Evolutionary conservation across 106 monocot genomes (phyloP).

Genomic region (Narthecium ossifragum): DNA sequence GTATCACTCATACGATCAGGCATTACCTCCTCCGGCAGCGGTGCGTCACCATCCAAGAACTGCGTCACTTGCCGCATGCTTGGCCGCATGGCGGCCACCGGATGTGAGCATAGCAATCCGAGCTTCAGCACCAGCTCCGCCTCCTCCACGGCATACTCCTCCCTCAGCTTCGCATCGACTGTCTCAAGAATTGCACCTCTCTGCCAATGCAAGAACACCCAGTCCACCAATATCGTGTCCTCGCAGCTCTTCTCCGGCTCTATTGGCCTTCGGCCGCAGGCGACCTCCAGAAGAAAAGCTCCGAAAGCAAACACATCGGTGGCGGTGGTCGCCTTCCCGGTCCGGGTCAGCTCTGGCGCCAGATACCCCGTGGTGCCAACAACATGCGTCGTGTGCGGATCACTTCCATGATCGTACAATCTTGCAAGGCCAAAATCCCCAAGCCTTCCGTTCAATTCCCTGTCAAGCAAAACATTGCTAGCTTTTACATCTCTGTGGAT

Average conservation of each 20-base stretch:
- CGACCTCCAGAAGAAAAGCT: slow-evolving; percentile 17
- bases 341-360: slow-evolving; percentile 14
- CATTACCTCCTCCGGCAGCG: no score
- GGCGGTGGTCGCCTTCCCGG: slow-evolving; percentile 9
- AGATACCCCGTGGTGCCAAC: slow-evolving; percentile 17
- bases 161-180: slow-evolving; percentile 1
- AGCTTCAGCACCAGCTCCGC: slow-evolving; percentile 8
- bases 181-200: slow-evolving; percentile 1
- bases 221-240: slow-evolving; percentile 7
- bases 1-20: no score
- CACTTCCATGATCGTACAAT: slow-evolving; percentile 5
- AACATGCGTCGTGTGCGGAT: slow-evolving; percentile 2
- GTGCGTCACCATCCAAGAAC: no score
- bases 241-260: neutral
- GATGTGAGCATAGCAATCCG: slow-evolving; percentile 6
- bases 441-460: slow-evolving; percentile 13
- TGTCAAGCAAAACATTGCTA: slow-evolving; percentile 23
- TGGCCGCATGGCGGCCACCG: neutral
- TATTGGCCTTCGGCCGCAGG: slow-evolving; percentile 21
- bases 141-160: slow-evolving; percentile 2
- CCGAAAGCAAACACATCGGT: slow-evolving; percentile 22
- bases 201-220: slow-evolving; percentile 9
- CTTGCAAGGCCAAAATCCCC: slow-evolving; percentile 26
- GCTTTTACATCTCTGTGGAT: slow-evolving; percentile 22
- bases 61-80: slow-evolving; percentile 8